phyloP scores from a whole-genome alignment of 495 filamentous ascomycete species.

The Podospora appendiculata region DNA sequence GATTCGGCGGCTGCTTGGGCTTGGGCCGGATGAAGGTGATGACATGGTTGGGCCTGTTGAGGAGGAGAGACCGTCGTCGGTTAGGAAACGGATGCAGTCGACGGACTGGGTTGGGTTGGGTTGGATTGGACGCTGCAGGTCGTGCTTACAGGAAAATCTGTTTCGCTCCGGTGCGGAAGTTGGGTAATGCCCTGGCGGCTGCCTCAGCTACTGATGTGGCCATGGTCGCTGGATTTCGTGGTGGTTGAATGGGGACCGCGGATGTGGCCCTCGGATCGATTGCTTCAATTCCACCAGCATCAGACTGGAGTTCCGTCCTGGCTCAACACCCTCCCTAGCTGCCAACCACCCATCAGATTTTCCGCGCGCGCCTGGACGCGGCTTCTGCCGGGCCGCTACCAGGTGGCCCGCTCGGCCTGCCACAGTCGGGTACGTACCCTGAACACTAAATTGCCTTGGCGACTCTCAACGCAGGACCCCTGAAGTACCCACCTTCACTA shows the following conservation, averaged over 20 bases:
- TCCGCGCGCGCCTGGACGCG: background rate
- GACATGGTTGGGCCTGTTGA: conserved; percentile 68
- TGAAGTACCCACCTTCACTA: no score
- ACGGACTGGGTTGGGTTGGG: no score
- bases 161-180: background rate
- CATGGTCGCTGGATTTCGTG: conserved; percentile 1
- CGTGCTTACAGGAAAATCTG: conserved; percentile 58
- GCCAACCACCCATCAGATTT: background rate
- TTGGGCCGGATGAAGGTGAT: conserved; percentile 65
- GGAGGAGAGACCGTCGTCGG: background rate
- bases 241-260: no score
- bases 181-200: background rate
- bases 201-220: conserved; percentile 3
- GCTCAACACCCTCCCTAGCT: no score
- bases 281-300: no score
- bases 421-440: background rate
- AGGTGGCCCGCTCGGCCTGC: background rate
- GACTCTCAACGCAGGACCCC: no score
- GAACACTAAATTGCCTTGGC: no score
- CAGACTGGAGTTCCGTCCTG: background rate
- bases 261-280: background rate
- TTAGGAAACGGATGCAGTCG: background rate
- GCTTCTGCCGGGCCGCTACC: background rate
- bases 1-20: conserved; percentile 61
- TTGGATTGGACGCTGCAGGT: no score